Evolutionary conservation across 345 rosid species (phyloP).

Genomic region (Sonneratia caseolaris): DNA sequence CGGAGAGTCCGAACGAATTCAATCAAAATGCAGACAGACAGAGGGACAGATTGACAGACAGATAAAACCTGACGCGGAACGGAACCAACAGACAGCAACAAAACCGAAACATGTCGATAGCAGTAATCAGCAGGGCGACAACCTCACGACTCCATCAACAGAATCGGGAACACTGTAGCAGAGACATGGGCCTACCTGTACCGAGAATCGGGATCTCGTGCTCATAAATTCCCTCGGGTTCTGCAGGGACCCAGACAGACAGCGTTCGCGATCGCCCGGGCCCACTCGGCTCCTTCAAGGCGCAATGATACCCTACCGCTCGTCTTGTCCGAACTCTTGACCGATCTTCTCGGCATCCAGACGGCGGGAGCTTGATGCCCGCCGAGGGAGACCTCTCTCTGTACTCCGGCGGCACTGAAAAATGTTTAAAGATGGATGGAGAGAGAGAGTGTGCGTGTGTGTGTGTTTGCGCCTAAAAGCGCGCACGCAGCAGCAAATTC

Average conservation of each 20-base stretch:
- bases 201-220: constrained; percentile 60
- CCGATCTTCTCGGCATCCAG: constrained; percentile 4
- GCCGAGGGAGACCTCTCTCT: too few species aligned
- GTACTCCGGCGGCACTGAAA: too few species aligned
- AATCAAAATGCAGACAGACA: not conserved
- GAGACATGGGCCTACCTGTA: constrained; percentile 31
- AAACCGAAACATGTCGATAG: constrained; percentile 6
- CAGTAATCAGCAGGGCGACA: constrained; percentile 6
- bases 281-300: constrained; percentile 6
- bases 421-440: too few species aligned
- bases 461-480: too few species aligned
- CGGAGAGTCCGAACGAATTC: not conserved
- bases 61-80: not conserved
- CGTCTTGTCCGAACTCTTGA: not conserved
- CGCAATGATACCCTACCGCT: not conserved
- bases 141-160: not conserved
- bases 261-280: constrained; percentile 21
- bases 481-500: too few species aligned
- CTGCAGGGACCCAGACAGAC: constrained; percentile 27
- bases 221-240: constrained; percentile 49
- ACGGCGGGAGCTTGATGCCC: constrained; percentile 2
- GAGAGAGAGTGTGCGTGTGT: too few species aligned
- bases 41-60: not conserved
- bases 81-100: not conserved
- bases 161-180: constrained; percentile 8